Base-by-base conservation (phyloP, 2,329 filamentous ascomycete genomes). In the Aspergillus udagawae region DNA sequence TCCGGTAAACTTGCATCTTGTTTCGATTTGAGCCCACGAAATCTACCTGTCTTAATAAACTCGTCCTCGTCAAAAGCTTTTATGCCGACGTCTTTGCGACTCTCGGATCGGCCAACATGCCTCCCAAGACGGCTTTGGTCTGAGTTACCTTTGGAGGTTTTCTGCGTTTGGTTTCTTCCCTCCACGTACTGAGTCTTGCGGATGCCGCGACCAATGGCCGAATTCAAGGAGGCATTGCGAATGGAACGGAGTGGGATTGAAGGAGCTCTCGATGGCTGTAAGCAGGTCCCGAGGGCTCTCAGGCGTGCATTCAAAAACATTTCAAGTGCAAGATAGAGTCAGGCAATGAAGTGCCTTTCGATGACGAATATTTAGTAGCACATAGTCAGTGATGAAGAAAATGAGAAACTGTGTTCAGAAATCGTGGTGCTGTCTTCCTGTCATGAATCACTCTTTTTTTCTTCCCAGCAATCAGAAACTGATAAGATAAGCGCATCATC, bases 131-230 rank as follows among this genome's bases (percentile, higher is more conserved):
- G 44, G 5, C 9, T 29, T 27, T 42, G 9, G 17, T 23, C 17
- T 14, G n/a, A 21, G 48, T 52, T 35, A 53, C 45, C 20, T n/a
- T 12, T 14, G 12, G 38, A 42, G 25, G 5, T 44, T 20, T n/a
- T 27, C 35, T 41, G 29, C 12, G 41, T 27, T 20, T 25, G 14
- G 41, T 49, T 53, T 35, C 51, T 62, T 42, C 47, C 49, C 12
- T 47, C 55, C 54, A 23, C 17, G 28, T 54, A 12, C 47, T 49
- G 64, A 12, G 63, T 83, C 72, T 70, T 76, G 67, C 86, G 83
- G 54, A 91, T 78, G 14, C 88, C 88, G 49, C 82, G 79, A 62
- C 86, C 83, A 66, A 92, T 91, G 47, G 87, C 88, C 9, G 87
- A 88, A 58, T 79, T 83, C 44, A 90, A 80, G 45, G 85, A 87